Percentiles rank a stretch among this genome's conserved stretches.
These are phyloP conservation scores for Suhomyces sp. DNA, from an alignment of 805 yeast species.

Conservation along the genomic window DNA sequence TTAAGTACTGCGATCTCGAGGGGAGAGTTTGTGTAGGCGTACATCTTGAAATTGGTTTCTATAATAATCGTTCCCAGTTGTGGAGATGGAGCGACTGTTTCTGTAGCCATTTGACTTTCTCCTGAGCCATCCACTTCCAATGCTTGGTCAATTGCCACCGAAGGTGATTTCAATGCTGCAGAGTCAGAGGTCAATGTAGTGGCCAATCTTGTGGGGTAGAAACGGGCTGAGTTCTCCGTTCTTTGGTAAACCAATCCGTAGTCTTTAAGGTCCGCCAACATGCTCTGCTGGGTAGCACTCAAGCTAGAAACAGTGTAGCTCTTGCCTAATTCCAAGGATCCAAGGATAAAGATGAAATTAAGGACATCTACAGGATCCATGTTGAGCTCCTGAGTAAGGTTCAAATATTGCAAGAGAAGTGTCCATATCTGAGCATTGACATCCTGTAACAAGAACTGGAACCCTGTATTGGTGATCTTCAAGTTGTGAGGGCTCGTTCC, in stretches of 20 bases:
- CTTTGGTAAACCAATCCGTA: constrained; percentile 82
- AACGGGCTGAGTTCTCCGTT: constrained; percentile 54
- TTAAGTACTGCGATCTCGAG: constrained; percentile 90
- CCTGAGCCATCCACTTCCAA: constrained; percentile 27
- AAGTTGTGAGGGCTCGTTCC: constrained; percentile 39
- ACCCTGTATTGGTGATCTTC: constrained; percentile 85
- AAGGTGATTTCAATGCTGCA: constrained; percentile 66
- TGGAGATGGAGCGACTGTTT: constrained; percentile 14
- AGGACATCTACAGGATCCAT: constrained; percentile 97
- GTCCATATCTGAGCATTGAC: constrained; percentile 96
- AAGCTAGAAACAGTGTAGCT: constrained; percentile 73
- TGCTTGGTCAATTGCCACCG: constrained; percentile 73
- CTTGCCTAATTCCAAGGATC: constrained; percentile 87
- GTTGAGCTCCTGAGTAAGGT: constrained; percentile 75
- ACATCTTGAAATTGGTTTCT: constrained; percentile 91
- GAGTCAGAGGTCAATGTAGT: constrained; percentile 87
- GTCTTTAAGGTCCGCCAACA: constrained; percentile 88
- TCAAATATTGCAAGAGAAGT: constrained; percentile 77
- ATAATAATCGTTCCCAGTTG: constrained; percentile 72
- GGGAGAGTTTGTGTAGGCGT: constrained; percentile 92
- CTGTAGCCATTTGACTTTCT: constrained; percentile 7
- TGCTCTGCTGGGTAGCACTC: constrained; percentile 75
- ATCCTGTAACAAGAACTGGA: constrained; percentile 90
- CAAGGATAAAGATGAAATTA: constrained; percentile 89
- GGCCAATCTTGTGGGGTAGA: constrained; percentile 89